These are phyloP conservation scores for Sporopachydermia lactativora DNA, from an alignment of 805 yeast species.

Conservation along the genomic window DNA sequence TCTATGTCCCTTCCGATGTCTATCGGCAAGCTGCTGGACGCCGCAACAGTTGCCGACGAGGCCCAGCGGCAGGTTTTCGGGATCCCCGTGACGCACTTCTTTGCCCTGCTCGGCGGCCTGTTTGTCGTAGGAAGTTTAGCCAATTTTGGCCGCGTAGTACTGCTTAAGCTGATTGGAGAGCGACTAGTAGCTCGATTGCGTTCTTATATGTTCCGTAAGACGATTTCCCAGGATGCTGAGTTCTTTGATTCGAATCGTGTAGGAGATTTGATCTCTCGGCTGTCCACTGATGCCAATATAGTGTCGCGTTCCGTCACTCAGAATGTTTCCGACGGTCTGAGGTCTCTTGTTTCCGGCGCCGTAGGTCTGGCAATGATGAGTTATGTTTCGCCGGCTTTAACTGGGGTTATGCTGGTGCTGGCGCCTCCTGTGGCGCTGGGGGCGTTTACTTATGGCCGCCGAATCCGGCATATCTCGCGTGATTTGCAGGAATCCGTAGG, in stretches of 20 bases:
- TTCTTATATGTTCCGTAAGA: constrained; percentile 58
- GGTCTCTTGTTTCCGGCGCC: constrained; percentile 67
- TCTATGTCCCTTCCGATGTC: constrained; percentile 71
- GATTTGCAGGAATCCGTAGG: constrained; percentile 78
- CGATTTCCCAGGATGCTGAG: constrained; percentile 75
- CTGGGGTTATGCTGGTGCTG: constrained; percentile 64
- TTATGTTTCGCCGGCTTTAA: constrained; percentile 67
- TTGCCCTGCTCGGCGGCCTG: constrained; percentile 41
- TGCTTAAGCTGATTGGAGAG: constrained; percentile 74
- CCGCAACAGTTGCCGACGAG: constrained; percentile 28
- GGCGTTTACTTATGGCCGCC: constrained; percentile 71
- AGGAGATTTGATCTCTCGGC: constrained; percentile 82
- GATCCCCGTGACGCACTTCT: constrained; percentile 47
- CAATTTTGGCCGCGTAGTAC: constrained; percentile 66
- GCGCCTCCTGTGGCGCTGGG: constrained; percentile 75
- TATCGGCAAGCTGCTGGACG: constrained; percentile 78
- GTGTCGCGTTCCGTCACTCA: constrained; percentile 79
- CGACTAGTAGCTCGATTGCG: constrained; percentile 74
- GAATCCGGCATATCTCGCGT: constrained; percentile 60
- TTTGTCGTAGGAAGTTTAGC: constrained; percentile 66
- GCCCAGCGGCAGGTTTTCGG: constrained; percentile 35
- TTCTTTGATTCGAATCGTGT: constrained; percentile 82
- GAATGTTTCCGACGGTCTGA: constrained; percentile 82
- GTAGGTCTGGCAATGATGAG: constrained; percentile 92
- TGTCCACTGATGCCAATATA: constrained; percentile 79